Conservation (phyloP, 202 grass and related monocot species). For the Panicum virgatum region DNA sequence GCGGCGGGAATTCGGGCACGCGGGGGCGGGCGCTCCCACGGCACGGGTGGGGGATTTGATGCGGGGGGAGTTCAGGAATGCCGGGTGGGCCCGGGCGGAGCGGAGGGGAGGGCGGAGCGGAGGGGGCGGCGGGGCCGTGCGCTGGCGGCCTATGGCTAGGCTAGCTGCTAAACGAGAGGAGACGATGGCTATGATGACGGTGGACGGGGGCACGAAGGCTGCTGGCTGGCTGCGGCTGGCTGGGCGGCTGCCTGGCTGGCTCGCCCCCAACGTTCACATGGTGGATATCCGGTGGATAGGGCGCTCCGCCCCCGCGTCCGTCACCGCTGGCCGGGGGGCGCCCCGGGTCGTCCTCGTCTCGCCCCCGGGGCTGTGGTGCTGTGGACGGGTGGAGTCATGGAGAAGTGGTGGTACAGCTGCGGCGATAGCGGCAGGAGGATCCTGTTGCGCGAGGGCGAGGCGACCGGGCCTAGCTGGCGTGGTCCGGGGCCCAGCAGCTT, state of each 20-base stretch:
- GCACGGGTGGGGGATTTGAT: constrained; percentile 48
- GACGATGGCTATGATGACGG: constrained; percentile 29
- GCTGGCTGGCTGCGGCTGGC: constrained; percentile 1
- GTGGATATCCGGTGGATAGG: too few species aligned
- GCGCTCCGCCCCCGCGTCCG: neutral
- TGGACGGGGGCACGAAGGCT: constrained; percentile 19
- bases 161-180: constrained; percentile 28
- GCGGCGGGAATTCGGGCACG: constrained; percentile 44
- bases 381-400: neutral
- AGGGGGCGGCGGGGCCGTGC: constrained; percentile 15
- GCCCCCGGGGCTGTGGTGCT: neutral
- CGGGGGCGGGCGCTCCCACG: constrained; percentile 3
- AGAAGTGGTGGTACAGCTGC: neutral
- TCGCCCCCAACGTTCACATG: constrained; percentile 26
- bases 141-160: too few species aligned
- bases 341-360: neutral
- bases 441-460: constrained; percentile 7
- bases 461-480: neutral
- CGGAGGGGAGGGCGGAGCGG: neutral
- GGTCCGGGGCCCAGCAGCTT: neutral
- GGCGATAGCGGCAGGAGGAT: constrained; percentile 22
- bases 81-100: constrained; percentile 25
- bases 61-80: neutral
- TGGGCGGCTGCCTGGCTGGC: neutral
- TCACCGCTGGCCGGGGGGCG: too few species aligned